Evolutionary conservation across 2,329 filamentous ascomycete species (phyloP).

Genomic region (Bipolaris oryzae): DNA sequence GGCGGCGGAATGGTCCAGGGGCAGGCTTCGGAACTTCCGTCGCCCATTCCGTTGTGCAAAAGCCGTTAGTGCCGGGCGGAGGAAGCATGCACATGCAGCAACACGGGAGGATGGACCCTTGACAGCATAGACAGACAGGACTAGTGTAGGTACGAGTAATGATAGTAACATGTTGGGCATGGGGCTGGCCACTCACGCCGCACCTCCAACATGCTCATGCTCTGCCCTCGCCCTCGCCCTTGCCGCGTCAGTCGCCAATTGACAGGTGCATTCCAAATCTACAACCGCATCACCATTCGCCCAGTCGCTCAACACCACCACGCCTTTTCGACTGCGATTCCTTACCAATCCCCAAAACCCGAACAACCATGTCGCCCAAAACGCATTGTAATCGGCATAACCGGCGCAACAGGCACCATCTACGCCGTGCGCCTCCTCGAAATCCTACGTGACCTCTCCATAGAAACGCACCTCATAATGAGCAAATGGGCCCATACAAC

Average conservation of each 20-base stretch:
- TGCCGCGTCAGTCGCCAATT: background rate
- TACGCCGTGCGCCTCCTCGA: background rate
- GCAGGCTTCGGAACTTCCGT: background rate
- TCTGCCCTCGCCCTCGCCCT: background rate
- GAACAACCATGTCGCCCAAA: background rate
- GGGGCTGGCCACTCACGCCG: background rate
- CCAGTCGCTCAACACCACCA: background rate
- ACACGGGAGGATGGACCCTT: background rate
- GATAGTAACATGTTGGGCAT: background rate
- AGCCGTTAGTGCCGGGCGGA: background rate
- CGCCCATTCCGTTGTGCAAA: background rate
- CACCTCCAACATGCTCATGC: background rate
- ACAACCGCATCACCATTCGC: no score
- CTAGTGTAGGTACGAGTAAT: background rate
- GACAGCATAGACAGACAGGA: background rate
- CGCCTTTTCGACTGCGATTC: no score
- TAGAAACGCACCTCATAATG: background rate
- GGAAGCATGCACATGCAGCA: background rate
- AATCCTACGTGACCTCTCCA: slow-evolving; percentile 1
- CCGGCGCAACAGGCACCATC: slow-evolving; percentile 1
- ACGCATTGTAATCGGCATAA: background rate
- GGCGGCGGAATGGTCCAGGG: background rate
- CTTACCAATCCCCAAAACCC: no score
- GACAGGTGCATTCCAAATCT: background rate
- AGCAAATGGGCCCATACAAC: background rate